Conservation (phyloP, 2,329 filamentous ascomycete species). For the Hypomyces rosellus region DNA sequence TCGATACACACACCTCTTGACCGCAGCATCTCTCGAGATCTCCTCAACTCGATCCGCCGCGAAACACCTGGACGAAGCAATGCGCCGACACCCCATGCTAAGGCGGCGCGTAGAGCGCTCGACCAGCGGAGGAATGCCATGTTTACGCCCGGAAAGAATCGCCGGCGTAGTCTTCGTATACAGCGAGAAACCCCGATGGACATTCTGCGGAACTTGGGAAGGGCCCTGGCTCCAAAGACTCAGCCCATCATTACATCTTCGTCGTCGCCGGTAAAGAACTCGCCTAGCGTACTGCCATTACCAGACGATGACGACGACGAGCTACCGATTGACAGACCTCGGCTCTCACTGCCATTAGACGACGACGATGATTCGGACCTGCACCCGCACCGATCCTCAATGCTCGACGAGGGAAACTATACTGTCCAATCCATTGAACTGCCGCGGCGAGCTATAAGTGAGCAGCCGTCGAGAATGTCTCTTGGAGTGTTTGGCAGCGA, state of each 20-base stretch:
- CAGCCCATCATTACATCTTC: conserved; percentile 42
- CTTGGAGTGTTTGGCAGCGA: conserved; percentile 49
- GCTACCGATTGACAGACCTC: conserved; percentile 42
- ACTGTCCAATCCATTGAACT: conserved; percentile 56
- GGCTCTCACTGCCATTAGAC: conserved; percentile 49
- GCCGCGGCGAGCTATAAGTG: conserved; percentile 45
- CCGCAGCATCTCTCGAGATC: conserved; percentile 28
- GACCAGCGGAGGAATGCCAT: conserved; percentile 53
- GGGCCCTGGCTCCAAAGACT: conserved; percentile 45
- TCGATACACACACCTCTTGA: conserved; percentile 40
- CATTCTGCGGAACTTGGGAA: conserved; percentile 47
- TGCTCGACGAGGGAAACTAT: conserved; percentile 52
- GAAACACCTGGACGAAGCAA: conserved; percentile 38
- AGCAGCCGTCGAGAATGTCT: conserved; percentile 40
- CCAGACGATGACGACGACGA: conserved; percentile 47
- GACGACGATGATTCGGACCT: conserved; percentile 47
- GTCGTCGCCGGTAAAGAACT: conserved; percentile 27
- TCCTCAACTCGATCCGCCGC: conserved; percentile 33
- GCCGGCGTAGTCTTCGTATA: conserved; percentile 51
- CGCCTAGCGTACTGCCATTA: conserved; percentile 24
- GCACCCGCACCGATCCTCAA: conserved; percentile 46
- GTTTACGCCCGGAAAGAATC: conserved; percentile 53
- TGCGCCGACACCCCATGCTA: conserved; percentile 53
- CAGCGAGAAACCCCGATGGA: conserved; percentile 51
- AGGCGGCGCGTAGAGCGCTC: conserved; percentile 52